Conservation (phyloP, 768 basidiomycete species). For the Cyclocybe cylindracea region DNA sequence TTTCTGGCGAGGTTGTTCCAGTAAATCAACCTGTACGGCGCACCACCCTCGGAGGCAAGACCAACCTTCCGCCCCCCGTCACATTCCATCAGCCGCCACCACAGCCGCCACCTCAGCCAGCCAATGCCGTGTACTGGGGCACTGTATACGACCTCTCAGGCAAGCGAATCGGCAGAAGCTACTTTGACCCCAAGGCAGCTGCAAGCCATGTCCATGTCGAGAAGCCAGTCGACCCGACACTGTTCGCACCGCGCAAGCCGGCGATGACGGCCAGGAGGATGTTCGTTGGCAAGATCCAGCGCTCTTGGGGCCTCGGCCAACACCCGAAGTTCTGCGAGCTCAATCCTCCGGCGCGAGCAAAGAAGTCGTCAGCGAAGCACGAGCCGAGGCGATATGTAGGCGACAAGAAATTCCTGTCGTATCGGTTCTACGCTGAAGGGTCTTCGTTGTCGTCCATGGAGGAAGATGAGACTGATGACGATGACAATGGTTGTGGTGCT, state of each 20-base stretch:
- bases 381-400: not conserved
- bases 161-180: not conserved
- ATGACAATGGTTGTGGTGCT: not conserved
- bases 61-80: not conserved
- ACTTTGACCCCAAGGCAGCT: not conserved
- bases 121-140: conserved; percentile 6
- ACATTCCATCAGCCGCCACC: not conserved
- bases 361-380: not conserved
- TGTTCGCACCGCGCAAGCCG: not conserved
- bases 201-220: not conserved
- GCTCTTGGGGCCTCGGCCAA: conserved; percentile 11
- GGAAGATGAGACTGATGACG: not conserved
- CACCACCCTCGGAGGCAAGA: not conserved
- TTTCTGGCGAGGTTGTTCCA: not conserved
- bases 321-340: conserved; percentile 8
- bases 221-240: not conserved
- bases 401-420: not conserved
- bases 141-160: conserved; percentile 4
- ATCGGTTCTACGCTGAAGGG: not conserved
- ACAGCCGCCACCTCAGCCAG: not conserved
- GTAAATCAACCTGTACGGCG: too few relatives aligned
- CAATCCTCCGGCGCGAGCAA: not conserved
- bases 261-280: not conserved
- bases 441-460: conserved; percentile 3
- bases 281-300: conserved; percentile 14